Conservation (phyloP, 345 rosid species). For the Eucalyptus pauciflora region DNA sequence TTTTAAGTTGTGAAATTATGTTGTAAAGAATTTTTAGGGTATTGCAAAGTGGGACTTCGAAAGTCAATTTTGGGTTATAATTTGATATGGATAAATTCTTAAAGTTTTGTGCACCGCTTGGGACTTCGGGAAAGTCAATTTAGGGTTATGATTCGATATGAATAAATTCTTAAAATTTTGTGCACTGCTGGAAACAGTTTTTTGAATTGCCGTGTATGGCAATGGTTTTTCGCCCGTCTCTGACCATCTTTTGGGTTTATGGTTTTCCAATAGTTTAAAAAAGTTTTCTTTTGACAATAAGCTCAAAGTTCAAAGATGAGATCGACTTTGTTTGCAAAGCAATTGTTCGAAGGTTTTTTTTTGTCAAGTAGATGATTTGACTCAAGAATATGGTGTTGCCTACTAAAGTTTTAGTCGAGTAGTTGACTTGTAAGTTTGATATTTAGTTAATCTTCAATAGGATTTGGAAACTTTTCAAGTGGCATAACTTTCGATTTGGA, state of each 20-base stretch:
- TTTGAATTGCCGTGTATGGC: rapidly evolving
- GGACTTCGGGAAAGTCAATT: no score
- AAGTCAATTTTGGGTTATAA: no score
- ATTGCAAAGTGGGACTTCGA: no score
- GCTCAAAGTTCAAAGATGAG: background rate
- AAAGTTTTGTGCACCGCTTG: no score
- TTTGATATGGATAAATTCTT: no score
- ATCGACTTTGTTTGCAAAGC: background rate
- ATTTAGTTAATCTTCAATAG: no score
- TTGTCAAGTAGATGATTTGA: rapidly evolving
- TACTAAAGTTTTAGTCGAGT: no score
- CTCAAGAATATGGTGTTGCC: background rate
- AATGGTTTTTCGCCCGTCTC: background rate
- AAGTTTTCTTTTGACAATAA: background rate
- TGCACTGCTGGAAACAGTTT: background rate
- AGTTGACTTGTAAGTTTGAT: background rate
- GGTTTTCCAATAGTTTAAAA: background rate
- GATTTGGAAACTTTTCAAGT: background rate
- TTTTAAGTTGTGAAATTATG: background rate
- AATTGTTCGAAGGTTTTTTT: no score
- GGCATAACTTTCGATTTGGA: background rate
- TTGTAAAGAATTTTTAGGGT: background rate
- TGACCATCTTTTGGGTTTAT: background rate
- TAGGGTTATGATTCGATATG: no score
- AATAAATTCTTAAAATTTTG: no score